Percentiles rank a stretch among this genome's conserved stretches.
These are phyloP conservation scores for Xerocomellus dryophilus DNA, from an alignment of 768 basidiomycete species.

Conservation along the genomic window DNA sequence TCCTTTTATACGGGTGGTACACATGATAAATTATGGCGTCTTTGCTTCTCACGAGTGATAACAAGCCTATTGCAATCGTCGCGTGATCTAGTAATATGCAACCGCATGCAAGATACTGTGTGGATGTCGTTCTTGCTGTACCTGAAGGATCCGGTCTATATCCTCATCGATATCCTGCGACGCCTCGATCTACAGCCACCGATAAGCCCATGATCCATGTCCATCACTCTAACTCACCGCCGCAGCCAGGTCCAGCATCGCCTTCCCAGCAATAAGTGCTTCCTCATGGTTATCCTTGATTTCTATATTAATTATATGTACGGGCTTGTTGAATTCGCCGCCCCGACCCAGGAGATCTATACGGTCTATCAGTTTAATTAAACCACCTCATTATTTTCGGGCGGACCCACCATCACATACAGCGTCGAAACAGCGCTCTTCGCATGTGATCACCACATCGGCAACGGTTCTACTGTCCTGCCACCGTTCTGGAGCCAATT, in stretches of 20 bases:
- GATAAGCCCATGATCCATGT: slow-evolving; percentile 10
- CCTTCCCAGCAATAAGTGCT: slow-evolving; percentile 91
- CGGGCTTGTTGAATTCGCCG: slow-evolving; percentile 89
- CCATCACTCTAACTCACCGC: slow-evolving; percentile 56
- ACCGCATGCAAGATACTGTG: slow-evolving; percentile 90
- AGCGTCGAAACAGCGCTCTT: slow-evolving; percentile 97
- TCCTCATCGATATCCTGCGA: slow-evolving; percentile 87
- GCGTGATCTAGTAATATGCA: slow-evolving; percentile 69
- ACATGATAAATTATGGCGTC: slow-evolving; percentile 47
- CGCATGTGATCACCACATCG: slow-evolving; percentile 98
- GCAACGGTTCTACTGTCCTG: slow-evolving; percentile 85
- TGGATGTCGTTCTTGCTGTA: slow-evolving; percentile 86
- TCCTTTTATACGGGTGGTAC: slow-evolving; percentile 6
- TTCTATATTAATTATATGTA: slow-evolving; percentile 96
- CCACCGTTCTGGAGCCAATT: slow-evolving; percentile 94
- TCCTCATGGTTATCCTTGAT: slow-evolving; percentile 99
- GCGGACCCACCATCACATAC: slow-evolving; percentile 86
- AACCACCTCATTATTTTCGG: slow-evolving; percentile 4
- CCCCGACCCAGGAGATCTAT: slow-evolving; percentile 83
- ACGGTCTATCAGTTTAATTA: slow-evolving; percentile 11
- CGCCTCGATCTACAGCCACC: slow-evolving; percentile 66
- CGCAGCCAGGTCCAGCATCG: slow-evolving; percentile 86
- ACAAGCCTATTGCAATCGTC: slow-evolving; percentile 20
- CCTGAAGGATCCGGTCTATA: slow-evolving; percentile 81
- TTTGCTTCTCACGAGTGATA: slow-evolving; percentile 58